phyloP scores from a whole-genome alignment of 2,329 filamentous ascomycete species.

The Scedosporium boydii region DNA sequence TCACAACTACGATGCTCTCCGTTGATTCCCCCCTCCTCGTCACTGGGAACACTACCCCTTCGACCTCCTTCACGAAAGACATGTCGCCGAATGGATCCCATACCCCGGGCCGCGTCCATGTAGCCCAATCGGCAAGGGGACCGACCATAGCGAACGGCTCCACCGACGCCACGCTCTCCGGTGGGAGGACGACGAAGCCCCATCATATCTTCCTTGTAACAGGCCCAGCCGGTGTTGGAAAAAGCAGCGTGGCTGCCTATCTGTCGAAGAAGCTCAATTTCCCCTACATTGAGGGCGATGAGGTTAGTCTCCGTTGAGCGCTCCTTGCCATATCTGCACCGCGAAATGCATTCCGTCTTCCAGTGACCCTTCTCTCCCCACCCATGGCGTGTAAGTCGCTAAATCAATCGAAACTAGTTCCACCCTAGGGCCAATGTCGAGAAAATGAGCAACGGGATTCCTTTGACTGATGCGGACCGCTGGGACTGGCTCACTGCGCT shows the following conservation, averaged over 20 bases:
- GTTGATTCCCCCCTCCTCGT: constrained; percentile 37
- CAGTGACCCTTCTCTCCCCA: constrained; percentile 1
- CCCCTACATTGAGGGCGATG: constrained; percentile 69
- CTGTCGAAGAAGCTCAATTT: constrained; percentile 52
- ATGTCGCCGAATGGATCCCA: constrained; percentile 19
- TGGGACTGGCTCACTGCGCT: constrained; percentile 92
- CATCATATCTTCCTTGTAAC: constrained; percentile 77
- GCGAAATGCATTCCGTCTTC: no score
- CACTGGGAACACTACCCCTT: constrained; percentile 20
- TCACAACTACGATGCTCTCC: constrained; percentile 33
- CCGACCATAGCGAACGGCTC: constrained; percentile 7
- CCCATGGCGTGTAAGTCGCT: constrained; percentile 2
- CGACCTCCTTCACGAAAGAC: constrained; percentile 7
- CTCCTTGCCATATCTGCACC: background rate
- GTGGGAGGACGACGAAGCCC: constrained; percentile 18
- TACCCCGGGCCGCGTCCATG: constrained; percentile 1
- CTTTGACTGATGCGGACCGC: constrained; percentile 84
- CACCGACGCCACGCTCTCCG: constrained; percentile 8
- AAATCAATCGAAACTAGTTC: constrained; percentile 39
- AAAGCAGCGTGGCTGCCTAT: constrained; percentile 63
- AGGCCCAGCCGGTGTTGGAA: constrained; percentile 70
- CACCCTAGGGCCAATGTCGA: constrained; percentile 71
- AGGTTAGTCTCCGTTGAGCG: constrained; percentile 41
- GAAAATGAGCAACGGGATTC: constrained; percentile 80
- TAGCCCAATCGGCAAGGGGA: constrained; percentile 13